A percentile compares a stretch with the other conserved stretches of the same genome.
Evolutionary conservation across 345 rosid species (phyloP).

Genomic region (Melaleuca alternifolia): DNA sequence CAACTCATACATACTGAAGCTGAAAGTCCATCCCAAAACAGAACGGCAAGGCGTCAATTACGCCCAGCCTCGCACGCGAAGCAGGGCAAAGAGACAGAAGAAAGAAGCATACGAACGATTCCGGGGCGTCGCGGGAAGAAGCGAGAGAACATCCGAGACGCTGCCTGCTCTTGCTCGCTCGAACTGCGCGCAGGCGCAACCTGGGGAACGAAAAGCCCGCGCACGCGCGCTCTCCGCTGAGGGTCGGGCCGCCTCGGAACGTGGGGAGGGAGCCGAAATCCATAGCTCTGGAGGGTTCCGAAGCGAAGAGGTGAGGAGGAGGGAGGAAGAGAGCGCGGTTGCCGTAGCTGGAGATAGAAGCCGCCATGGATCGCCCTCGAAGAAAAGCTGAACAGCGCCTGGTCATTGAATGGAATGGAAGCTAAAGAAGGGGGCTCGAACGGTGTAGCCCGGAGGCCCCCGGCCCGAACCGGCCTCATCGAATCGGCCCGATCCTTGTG

Average conservation of each 20-base stretch:
- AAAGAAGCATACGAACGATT: background rate
- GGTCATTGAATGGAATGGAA: background rate
- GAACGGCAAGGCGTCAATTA: background rate
- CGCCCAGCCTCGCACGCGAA: background rate
- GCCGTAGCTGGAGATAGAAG: background rate
- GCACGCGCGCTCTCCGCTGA: background rate
- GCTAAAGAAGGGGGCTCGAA: background rate
- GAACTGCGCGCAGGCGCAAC: background rate
- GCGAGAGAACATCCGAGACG: background rate
- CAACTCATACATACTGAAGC: background rate
- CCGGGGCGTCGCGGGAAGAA: background rate
- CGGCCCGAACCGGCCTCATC: background rate
- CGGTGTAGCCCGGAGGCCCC: background rate
- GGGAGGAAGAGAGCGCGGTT: background rate
- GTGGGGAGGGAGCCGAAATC: background rate
- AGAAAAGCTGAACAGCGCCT: background rate
- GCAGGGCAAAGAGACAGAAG: background rate
- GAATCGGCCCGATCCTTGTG: background rate
- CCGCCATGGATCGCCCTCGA: background rate
- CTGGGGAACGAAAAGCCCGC: background rate
- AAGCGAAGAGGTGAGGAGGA: background rate
- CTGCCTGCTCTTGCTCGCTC: background rate
- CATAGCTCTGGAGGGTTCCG: background rate
- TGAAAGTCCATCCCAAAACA: background rate
- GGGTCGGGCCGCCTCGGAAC: background rate